A percentile compares a stretch with the other conserved stretches of the same genome.
phyloP scores from a whole-genome alignment of 495 filamentous ascomycete genomes.

The Durotheca rogersii region DNA sequence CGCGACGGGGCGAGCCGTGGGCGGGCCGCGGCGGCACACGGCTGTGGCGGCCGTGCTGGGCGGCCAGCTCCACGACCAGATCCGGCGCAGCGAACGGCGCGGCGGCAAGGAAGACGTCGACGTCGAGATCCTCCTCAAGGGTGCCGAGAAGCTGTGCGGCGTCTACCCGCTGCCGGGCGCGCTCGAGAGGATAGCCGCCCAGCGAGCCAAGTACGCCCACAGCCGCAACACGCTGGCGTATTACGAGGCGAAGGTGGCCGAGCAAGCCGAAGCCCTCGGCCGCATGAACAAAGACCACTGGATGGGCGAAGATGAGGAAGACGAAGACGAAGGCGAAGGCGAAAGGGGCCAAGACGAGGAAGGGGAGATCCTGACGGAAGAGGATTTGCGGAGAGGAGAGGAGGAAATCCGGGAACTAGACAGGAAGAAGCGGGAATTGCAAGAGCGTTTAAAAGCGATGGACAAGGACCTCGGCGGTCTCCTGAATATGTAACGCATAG shows the following conservation, averaged over 20 bases:
- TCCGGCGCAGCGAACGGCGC: slow-evolving; percentile 58
- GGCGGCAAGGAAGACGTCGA: slow-evolving; percentile 68
- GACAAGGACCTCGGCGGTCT: slow-evolving; percentile 76
- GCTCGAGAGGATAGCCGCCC: slow-evolving; percentile 69
- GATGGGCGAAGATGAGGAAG: slow-evolving; percentile 50
- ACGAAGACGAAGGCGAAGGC: slow-evolving; percentile 41
- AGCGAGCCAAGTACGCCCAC: slow-evolving; percentile 70
- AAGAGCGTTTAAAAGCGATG: slow-evolving; percentile 76
- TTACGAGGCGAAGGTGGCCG: slow-evolving; percentile 76
- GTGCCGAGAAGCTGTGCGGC: slow-evolving; percentile 85
- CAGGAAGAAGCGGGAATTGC: slow-evolving; percentile 70
- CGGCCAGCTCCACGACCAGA: slow-evolving; percentile 80
- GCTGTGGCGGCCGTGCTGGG: slow-evolving; percentile 90
- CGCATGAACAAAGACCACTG: slow-evolving; percentile 64
- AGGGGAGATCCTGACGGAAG: slow-evolving; percentile 62
- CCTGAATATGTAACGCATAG: slow-evolving; percentile 41
- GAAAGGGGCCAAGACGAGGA: slow-evolving; percentile 34
- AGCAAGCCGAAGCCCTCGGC: slow-evolving; percentile 73
- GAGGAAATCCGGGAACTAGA: slow-evolving; percentile 78
- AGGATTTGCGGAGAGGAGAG: slow-evolving; percentile 74
- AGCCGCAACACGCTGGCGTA: slow-evolving; percentile 72
- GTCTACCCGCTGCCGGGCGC: slow-evolving; percentile 88
- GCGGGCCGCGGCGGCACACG: slow-evolving; percentile 69
- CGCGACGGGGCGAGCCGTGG: slow-evolving; percentile 39
- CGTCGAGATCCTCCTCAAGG: slow-evolving; percentile 79